Evolutionary conservation across 176 grass and related monocot species (phyloP).

Genomic region (Leersia perrieri): DNA sequence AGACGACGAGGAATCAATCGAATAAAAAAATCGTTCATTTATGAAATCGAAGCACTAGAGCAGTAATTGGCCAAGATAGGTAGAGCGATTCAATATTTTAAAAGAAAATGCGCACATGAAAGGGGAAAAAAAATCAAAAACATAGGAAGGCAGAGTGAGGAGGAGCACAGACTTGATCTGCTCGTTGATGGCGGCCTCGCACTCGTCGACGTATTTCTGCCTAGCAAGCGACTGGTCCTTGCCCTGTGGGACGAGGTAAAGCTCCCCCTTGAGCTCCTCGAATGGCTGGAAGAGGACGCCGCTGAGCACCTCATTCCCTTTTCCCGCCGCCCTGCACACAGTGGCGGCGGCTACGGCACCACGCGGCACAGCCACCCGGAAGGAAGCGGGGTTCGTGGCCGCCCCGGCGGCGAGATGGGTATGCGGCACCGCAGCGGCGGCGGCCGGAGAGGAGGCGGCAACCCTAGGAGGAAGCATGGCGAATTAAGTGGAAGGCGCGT

Average conservation of each 20-base stretch:
- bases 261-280: constrained; percentile 72
- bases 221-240: constrained; percentile 53
- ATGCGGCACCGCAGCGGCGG: constrained; percentile 1
- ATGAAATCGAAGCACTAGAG: neutral
- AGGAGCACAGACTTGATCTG: constrained; percentile 70
- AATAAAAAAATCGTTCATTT: neutral
- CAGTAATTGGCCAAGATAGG: neutral
- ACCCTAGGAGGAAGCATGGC: constrained; percentile 44
- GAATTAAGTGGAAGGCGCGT: neutral
- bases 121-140: neutral
- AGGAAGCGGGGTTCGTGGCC: neutral
- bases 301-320: constrained; percentile 48
- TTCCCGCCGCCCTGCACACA: constrained; percentile 19
- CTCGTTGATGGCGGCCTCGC: constrained; percentile 79
- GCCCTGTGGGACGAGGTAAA: constrained; percentile 62
- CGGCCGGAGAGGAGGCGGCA: constrained; percentile 14
- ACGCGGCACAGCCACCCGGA: constrained; percentile 14
- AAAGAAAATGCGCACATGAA: neutral
- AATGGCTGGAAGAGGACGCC: constrained; percentile 76
- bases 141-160: neutral
- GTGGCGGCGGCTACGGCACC: neutral
- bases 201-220: constrained; percentile 64
- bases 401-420: neutral
- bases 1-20: neutral
- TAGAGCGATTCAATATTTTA: neutral